A percentile compares a stretch with the other conserved stretches of the same genome.
phyloP scores from a whole-genome alignment of 1,284 basidiomycete genomes.

The Cystobasidium sp. region DNA sequence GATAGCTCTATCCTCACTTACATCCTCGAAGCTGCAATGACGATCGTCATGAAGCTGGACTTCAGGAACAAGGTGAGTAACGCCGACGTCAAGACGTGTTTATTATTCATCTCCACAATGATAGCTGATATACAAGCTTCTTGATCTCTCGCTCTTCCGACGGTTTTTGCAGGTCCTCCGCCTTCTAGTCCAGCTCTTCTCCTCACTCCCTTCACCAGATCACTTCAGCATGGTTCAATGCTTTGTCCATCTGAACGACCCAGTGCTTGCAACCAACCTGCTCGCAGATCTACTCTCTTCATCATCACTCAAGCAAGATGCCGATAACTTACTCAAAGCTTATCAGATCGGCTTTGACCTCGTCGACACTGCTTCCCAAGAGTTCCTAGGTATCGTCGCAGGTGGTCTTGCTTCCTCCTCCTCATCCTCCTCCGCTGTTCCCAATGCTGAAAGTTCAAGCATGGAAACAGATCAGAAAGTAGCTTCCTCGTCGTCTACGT shows the following conservation, averaged over 20 bases:
- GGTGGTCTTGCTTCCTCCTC: slow-evolving; percentile 41
- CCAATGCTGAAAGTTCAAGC: slow-evolving; percentile 2
- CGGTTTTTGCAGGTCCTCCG: slow-evolving; percentile 57
- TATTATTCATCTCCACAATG: background rate
- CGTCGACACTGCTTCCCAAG: slow-evolving; percentile 87
- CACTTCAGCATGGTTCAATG: slow-evolving; percentile 80
- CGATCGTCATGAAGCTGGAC: slow-evolving; percentile 73
- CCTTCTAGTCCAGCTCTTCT: slow-evolving; percentile 77
- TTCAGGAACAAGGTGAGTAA: slow-evolving; percentile 74
- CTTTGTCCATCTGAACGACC: slow-evolving; percentile 81
- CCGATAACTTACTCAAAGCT: slow-evolving; percentile 72
- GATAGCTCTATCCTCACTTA: slow-evolving; percentile 82
- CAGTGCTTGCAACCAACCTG: slow-evolving; percentile 72
- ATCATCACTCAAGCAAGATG: slow-evolving; percentile 51
- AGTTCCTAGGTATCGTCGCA: slow-evolving; percentile 75
- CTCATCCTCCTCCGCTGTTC: slow-evolving; percentile 1
- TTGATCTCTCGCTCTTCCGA: slow-evolving; percentile 2
- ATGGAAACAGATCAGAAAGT: slow-evolving; percentile 41
- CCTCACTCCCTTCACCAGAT: slow-evolving; percentile 71
- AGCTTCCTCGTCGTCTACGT: background rate
- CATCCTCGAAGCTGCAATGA: slow-evolving; percentile 84
- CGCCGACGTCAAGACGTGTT: background rate
- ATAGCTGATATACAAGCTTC: background rate
- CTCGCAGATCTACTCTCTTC: slow-evolving; percentile 67
- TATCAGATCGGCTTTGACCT: slow-evolving; percentile 95